A percentile compares a stretch with the other conserved stretches of the same genome.
phyloP scores from a whole-genome alignment of 176 grass and related monocot genomes.

The Aegilops tauschii region DNA sequence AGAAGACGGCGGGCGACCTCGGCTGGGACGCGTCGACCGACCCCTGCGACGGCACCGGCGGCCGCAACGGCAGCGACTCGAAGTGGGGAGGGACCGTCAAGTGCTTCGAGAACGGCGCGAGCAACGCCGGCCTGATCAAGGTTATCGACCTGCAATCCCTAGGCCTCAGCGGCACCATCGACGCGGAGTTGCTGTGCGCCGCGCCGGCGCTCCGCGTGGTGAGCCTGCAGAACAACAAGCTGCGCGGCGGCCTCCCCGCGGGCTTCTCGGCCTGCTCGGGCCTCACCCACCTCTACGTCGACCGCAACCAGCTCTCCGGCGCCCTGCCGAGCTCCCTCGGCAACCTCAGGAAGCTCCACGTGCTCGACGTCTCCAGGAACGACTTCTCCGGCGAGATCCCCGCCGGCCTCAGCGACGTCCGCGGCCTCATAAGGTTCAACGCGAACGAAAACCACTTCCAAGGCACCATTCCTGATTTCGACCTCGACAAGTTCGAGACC shows the following conservation, averaged over 20 bases:
- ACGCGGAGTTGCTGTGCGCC: constrained; percentile 39
- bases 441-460: constrained; percentile 37
- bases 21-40: constrained; percentile 17
- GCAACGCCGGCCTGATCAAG: neutral
- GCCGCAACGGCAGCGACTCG: neutral
- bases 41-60: constrained; percentile 12
- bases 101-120: neutral
- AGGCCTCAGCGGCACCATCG: constrained; percentile 32
- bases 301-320: constrained; percentile 38
- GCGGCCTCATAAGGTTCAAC: neutral
- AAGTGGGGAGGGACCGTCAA: neutral
- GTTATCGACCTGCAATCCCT: neutral
- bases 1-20: neutral
- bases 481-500: neutral
- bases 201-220: constrained; percentile 7
- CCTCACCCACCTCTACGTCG: constrained; percentile 18
- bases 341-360: neutral
- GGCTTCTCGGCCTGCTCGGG: constrained; percentile 19
- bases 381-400: constrained; percentile 54
- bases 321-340: constrained; percentile 30
- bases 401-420: neutral
- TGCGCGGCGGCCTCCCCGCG: constrained; percentile 31
- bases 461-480: constrained; percentile 46
- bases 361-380: constrained; percentile 39
- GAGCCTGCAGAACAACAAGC: constrained; percentile 13